Evolutionary conservation across 208 protist genomes (phyloP), one percentile per base, ranked within the genome.

Genomic region (Leishmania tropica): DNA sequence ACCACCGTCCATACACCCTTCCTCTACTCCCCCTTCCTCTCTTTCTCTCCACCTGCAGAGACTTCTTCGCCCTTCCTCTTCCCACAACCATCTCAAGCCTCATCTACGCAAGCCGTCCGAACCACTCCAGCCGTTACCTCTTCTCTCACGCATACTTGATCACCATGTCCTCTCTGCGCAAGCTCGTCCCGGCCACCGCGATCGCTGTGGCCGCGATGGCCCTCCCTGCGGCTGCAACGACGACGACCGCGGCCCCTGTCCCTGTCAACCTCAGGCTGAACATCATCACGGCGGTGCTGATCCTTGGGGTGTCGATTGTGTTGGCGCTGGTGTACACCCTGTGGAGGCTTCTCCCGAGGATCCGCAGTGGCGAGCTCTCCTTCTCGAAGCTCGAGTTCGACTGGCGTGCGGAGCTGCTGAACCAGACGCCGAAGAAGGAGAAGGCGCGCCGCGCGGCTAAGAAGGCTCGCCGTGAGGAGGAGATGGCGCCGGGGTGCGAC

Each of bases 251-350:
- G 19, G 42, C 81, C 11, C 74, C 65, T 4, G 71, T 84, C 7
- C 83, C 79, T 31, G 74, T 87, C n/a, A 85, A 86, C 78, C 72
- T 86, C 24, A 75, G 51, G 45, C 79, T 84, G 68, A 86, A 84
- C 72, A 86, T 90, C 73, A 83, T 92, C n/a, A 90, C 89, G 35
- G 83, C 74, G 6, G 85, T 93, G 15, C 87, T 93, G 65, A 86
- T 93, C 35, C 78, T 93, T 24, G 83, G 84, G 31, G 85, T 87
- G 31, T 56, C 77, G n/a, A 35, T 93, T 15, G 65, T 75, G 1
- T 47, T 85, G 13, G 47, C 79, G 24, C 35, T 81, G n/a, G 79
- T 83, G 65, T 74, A 85, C 62, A 71, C 74, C 47, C 72, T 89
- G 48, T 75, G 35, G 54, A 73, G 84, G 73, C 15, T 87, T 35